phyloP scores from a whole-genome alignment of 306 rosid species.

The Begonia masoniana region DNA sequence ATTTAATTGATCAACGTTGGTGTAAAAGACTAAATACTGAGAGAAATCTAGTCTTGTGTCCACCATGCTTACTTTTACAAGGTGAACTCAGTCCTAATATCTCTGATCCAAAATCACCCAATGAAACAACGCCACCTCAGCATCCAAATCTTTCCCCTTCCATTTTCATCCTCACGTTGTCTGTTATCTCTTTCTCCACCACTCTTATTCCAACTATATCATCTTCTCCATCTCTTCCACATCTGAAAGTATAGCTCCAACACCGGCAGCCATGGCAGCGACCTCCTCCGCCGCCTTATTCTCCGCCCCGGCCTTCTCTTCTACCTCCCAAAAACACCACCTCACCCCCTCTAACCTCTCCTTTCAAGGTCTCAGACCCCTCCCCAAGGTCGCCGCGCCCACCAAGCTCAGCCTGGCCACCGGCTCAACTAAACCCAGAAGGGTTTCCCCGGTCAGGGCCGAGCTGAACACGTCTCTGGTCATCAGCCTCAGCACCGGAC shows the following conservation, averaged over 20 bases:
- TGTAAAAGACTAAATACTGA: no score
- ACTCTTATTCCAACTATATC: no score
- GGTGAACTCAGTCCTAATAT: constrained; percentile 5
- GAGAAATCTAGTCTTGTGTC: no score
- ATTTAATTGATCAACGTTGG: no score
- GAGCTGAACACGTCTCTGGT: constrained; percentile 65
- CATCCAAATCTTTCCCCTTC: constrained; percentile 22
- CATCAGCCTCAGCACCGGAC: constrained; percentile 94
- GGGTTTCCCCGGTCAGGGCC: constrained; percentile 29
- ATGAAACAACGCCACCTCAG: constrained; percentile 38
- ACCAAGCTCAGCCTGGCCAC: constrained; percentile 6
- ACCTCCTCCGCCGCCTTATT: constrained; percentile 38
- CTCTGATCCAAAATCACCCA: constrained; percentile 48
- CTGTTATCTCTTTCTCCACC: constrained; percentile 1
- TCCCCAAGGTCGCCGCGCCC: constrained; percentile 5
- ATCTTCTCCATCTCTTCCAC: not conserved
- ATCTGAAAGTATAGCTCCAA: not conserved
- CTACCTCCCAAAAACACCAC: not conserved
- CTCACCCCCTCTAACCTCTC: constrained; percentile 30
- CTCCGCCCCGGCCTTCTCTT: constrained; percentile 4
- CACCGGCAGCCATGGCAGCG: constrained; percentile 34
- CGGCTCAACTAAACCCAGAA: not conserved
- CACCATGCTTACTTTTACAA: no score
- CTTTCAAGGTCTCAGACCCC: constrained; percentile 68
- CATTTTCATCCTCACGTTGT: constrained; percentile 25